Percentiles rank a stretch among this genome's conserved stretches.
Evolutionary conservation across 2,329 filamentous ascomycete species (phyloP).

Genomic region (Aspergillus udagawae): DNA sequence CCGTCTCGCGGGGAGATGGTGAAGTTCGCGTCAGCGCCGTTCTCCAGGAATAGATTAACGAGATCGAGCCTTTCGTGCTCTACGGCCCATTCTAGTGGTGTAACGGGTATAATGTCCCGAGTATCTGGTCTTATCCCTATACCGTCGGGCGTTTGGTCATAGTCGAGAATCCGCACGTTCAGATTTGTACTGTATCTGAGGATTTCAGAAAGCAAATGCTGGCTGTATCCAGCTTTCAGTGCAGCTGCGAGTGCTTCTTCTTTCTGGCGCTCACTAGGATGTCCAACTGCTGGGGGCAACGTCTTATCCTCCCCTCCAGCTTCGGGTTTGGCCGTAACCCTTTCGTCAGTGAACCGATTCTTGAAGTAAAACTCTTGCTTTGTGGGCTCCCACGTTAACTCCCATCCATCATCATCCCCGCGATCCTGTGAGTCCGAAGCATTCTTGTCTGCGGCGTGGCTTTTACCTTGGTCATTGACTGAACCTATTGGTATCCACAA

Average conservation of each 20-base stretch:
- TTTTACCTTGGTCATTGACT: slow-evolving; percentile 1
- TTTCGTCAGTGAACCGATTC: slow-evolving; percentile 6
- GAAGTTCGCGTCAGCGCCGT: slow-evolving; percentile 4
- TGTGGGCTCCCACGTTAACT: slow-evolving; percentile 1
- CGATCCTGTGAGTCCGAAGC: neutral
- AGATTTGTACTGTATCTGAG: slow-evolving; percentile 2
- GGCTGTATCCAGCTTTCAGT: slow-evolving; percentile 6
- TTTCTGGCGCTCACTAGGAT: slow-evolving; percentile 3
- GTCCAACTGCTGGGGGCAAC: neutral
- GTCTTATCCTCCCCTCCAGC: neutral
- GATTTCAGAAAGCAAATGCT: slow-evolving; percentile 4
- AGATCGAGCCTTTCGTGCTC: slow-evolving; percentile 6
- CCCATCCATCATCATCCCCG: slow-evolving; percentile 5
- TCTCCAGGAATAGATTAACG: slow-evolving; percentile 3
- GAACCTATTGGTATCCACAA: slow-evolving; percentile 1
- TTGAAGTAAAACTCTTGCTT: slow-evolving; percentile 5
- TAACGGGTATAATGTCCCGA: slow-evolving; percentile 1
- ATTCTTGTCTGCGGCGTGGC: neutral
- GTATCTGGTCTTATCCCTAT: neutral
- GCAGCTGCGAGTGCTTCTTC: slow-evolving; percentile 5
- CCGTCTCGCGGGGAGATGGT: neutral
- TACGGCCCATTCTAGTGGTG: slow-evolving; percentile 11
- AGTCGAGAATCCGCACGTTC: slow-evolving; percentile 4
- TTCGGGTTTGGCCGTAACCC: slow-evolving; percentile 1
- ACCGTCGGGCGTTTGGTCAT: neutral